A percentile compares a stretch with the other conserved stretches of the same genome.
phyloP scores from a whole-genome alignment of 1,284 basidiomycete genomes.

The Leccinum angustisporum region DNA sequence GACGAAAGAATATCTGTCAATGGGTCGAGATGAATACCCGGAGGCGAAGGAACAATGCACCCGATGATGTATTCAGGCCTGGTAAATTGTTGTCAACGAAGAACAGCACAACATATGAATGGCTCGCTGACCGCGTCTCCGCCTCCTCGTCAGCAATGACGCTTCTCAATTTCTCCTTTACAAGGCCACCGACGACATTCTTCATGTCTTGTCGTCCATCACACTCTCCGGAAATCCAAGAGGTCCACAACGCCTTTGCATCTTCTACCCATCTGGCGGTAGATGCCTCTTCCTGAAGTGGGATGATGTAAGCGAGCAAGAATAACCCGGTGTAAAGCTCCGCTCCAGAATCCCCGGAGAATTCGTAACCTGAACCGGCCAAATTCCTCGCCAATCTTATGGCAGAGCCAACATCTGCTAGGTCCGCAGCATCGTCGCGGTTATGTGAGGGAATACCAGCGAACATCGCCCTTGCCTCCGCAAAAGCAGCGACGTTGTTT shows the following conservation, averaged over 20 bases:
- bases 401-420: slow-evolving; percentile 1
- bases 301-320: slow-evolving; percentile 26
- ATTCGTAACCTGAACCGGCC: slow-evolving; percentile 21
- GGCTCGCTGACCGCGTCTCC: slow-evolving; percentile 39
- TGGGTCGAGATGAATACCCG: slow-evolving; percentile 37
- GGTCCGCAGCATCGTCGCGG: slow-evolving; percentile 1
- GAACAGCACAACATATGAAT: slow-evolving; percentile 2
- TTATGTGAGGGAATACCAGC: slow-evolving; percentile 8
- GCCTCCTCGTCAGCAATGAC: slow-evolving; percentile 45
- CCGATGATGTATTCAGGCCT: slow-evolving; percentile 52
- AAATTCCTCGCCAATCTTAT: slow-evolving; percentile 19
- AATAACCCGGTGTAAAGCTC: slow-evolving; percentile 25
- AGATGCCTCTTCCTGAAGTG: slow-evolving; percentile 8
- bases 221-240: slow-evolving; percentile 33
- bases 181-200: slow-evolving; percentile 29
- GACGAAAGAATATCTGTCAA: slow-evolving; percentile 56
- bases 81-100: not conserved
- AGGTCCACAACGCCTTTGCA: slow-evolving; percentile 39
- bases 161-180: slow-evolving; percentile 44
- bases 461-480: slow-evolving; percentile 14
- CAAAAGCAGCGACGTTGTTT: slow-evolving; percentile 14
- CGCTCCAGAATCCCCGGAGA: slow-evolving; percentile 21
- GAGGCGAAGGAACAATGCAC: slow-evolving; percentile 34
- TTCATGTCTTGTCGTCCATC: slow-evolving; percentile 14
- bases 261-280: slow-evolving; percentile 19